phyloP scores from a whole-genome alignment of 1,284 basidiomycete species.

The Fistulinella cinereoalba region DNA sequence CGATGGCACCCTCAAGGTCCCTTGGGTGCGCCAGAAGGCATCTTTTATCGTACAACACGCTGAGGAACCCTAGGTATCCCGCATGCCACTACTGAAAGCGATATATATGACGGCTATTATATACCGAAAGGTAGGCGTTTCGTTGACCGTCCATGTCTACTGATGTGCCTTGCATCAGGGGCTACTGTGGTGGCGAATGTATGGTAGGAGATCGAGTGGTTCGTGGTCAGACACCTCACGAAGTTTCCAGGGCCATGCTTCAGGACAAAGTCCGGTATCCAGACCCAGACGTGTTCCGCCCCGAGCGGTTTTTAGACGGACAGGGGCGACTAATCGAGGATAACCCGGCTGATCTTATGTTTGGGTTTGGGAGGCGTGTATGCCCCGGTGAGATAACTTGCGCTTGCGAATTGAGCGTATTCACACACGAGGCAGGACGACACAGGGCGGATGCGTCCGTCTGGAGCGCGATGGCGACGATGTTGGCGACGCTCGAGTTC shows the following conservation, averaged over 20 bases:
- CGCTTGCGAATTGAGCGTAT: neutral
- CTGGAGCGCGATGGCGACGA: conserved; percentile 18
- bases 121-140: conserved; percentile 22
- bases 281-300: conserved; percentile 15
- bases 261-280: conserved; percentile 16
- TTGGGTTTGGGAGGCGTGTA: conserved; percentile 21
- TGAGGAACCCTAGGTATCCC: conserved; percentile 6
- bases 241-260: conserved; percentile 15
- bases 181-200: conserved; percentile 12
- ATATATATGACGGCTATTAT: conserved; percentile 18
- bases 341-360: conserved; percentile 8
- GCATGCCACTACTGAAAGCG: conserved; percentile 4
- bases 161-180: neutral
- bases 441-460: conserved; percentile 18
- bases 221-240: no score
- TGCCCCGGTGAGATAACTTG: conserved; percentile 13
- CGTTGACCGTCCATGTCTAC: neutral
- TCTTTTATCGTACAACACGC: neutral
- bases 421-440: conserved; percentile 4
- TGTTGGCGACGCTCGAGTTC: conserved; percentile 20
- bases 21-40: conserved; percentile 4
- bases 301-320: conserved; percentile 19
- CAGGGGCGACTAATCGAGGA: conserved; percentile 14
- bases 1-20: conserved; percentile 23
- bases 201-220: conserved; percentile 10